Evolutionary conservation across 345 rosid genomes (phyloP).

Genomic region (Ricinus communis): DNA sequence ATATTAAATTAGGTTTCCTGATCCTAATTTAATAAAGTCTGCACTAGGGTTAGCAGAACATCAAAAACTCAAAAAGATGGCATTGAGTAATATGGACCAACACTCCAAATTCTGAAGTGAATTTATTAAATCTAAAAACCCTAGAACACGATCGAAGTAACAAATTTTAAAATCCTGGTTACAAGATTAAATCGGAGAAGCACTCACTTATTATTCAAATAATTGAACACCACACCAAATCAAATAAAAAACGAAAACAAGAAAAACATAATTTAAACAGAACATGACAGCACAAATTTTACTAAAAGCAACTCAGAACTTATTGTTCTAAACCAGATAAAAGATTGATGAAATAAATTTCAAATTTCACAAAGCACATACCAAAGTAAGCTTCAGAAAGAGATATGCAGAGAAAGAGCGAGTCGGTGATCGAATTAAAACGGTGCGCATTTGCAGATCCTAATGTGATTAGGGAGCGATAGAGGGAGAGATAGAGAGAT

Average conservation of each 20-base stretch:
- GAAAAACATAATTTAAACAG: neutral
- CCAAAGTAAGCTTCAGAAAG: conserved; percentile 38
- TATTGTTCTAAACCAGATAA: too few species aligned
- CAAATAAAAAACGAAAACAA: too few species aligned
- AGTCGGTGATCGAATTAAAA: conserved; percentile 15
- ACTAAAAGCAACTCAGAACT: too few species aligned
- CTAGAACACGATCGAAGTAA: conserved; percentile 18
- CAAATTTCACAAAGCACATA: conserved; percentile 19
- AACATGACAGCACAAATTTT: neutral
- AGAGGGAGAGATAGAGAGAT: conserved; percentile 21
- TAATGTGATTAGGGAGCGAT: neutral
- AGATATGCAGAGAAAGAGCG: conserved; percentile 17
- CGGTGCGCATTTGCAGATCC: conserved; percentile 47
- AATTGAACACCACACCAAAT: too few species aligned
- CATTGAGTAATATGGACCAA: neutral
- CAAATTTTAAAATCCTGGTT: conserved; percentile 10
- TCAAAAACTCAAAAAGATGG: conserved; percentile 7
- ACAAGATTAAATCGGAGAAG: conserved; percentile 4
- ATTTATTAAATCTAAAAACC: conserved; percentile 15
- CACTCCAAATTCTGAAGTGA: neutral
- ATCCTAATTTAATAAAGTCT: too few species aligned
- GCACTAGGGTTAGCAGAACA: neutral
- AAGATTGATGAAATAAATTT: too few species aligned
- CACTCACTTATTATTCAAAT: conserved; percentile 5
- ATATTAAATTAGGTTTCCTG: neutral